A percentile compares a stretch with the other conserved stretches of the same genome.
phyloP scores from a whole-genome alignment of 805 yeast genomes.

The Candida dendrica region DNA sequence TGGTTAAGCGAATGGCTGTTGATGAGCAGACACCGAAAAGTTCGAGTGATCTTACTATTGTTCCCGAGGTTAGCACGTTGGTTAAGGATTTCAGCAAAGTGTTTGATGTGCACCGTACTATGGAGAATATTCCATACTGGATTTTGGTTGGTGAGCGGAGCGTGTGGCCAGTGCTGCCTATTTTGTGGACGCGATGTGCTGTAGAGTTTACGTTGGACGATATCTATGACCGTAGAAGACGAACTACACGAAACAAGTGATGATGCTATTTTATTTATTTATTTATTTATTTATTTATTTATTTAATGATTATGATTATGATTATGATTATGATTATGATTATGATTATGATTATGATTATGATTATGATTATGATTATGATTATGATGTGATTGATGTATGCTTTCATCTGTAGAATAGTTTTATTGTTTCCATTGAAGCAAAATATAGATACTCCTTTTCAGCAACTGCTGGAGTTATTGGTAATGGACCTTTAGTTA shows the following conservation, averaged over 20 bases:
- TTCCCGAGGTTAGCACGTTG: conserved; percentile 74
- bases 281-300: background rate
- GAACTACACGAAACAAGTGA: conserved; percentile 6
- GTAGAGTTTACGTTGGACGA: conserved; percentile 86
- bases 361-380: too few species aligned
- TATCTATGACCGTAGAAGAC: conserved; percentile 36
- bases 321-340: too few species aligned
- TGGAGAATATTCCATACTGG: conserved; percentile 89
- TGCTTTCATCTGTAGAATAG: conserved; percentile 31
- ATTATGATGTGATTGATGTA: too few species aligned
- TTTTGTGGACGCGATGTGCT: conserved; percentile 81
- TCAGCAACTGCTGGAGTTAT: conserved; percentile 32
- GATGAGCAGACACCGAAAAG: conserved; percentile 83
- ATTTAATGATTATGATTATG: too few species aligned
- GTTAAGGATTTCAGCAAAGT: conserved; percentile 21
- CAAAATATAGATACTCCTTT: conserved; percentile 55
- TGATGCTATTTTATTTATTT: background rate
- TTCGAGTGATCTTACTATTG: conserved; percentile 81
- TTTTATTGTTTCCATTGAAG: conserved; percentile 45
- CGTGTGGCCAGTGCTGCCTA: conserved; percentile 85
- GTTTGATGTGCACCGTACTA: conserved; percentile 58
- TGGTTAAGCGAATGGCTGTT: conserved; percentile 67
- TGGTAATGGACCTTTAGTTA: conserved; percentile 42
- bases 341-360: too few species aligned
- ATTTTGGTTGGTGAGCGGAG: conserved; percentile 84